phyloP scores from a whole-genome alignment of 805 yeast species.

The Phaffomyces antillensis region DNA sequence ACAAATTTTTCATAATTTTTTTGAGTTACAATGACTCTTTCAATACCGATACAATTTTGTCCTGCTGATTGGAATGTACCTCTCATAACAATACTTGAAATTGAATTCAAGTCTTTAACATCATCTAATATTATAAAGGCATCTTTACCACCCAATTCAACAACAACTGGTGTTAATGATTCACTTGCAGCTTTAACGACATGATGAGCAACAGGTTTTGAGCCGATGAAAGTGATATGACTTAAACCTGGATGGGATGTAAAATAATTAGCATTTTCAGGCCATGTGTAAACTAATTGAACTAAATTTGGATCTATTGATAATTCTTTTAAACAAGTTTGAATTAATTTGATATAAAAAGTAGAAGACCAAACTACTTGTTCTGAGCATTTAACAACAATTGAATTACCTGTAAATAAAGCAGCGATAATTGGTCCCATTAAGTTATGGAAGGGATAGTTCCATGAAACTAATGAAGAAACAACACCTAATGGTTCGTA shows the following conservation, averaged over 20 bases:
- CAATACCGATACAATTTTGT: slow-evolving; percentile 97
- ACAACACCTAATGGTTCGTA: slow-evolving; percentile 89
- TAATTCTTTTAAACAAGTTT: slow-evolving; percentile 62
- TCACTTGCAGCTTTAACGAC: slow-evolving; percentile 80
- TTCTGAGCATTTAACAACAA: slow-evolving; percentile 91
- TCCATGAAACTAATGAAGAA: slow-evolving; percentile 92
- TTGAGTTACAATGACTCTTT: slow-evolving; percentile 80
- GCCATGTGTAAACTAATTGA: slow-evolving; percentile 84
- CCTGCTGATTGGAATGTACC: slow-evolving; percentile 98
- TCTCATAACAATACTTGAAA: slow-evolving; percentile 80
- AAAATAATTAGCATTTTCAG: slow-evolving; percentile 80
- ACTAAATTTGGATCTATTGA: slow-evolving; percentile 77
- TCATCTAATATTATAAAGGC: slow-evolving; percentile 84
- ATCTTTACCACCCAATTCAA: slow-evolving; percentile 96
- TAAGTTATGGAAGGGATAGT: slow-evolving; percentile 92
- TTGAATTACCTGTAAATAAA: slow-evolving; percentile 84
- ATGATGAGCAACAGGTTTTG: slow-evolving; percentile 88
- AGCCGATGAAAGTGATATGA: slow-evolving; percentile 93
- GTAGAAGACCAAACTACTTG: slow-evolving; percentile 92
- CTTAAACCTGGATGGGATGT: slow-evolving; percentile 76
- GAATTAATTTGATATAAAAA: slow-evolving; percentile 67
- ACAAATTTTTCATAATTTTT: slow-evolving; percentile 59
- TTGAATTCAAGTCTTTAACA: slow-evolving; percentile 44
- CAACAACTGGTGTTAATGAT: slow-evolving; percentile 89
- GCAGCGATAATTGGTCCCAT: slow-evolving; percentile 91